These are phyloP conservation scores for Aureobasidium lini DNA, from an alignment of 2,329 filamentous ascomycete species.

Conservation along the genomic window DNA sequence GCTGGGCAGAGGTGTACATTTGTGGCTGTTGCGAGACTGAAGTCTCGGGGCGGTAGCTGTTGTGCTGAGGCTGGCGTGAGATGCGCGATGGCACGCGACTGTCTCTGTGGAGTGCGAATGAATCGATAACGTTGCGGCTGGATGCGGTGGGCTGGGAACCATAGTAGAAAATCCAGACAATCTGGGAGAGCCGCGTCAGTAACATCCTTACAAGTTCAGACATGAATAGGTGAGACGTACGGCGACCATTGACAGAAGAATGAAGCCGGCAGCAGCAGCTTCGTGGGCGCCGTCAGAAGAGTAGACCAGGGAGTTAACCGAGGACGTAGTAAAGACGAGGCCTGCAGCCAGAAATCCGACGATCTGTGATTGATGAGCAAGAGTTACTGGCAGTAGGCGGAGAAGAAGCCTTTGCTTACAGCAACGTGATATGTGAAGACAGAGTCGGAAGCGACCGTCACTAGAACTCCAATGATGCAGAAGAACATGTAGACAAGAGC, in stretches of 20 bases:
- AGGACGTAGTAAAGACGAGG: constrained; percentile 76
- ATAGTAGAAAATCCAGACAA: constrained; percentile 99
- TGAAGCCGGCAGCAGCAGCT: constrained; percentile 86
- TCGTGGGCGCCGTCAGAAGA: constrained; percentile 60
- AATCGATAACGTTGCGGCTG: constrained; percentile 87
- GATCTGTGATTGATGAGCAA: constrained; percentile 42
- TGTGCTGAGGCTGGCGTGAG: constrained; percentile 64
- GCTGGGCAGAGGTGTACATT: constrained; percentile 94
- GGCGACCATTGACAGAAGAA: constrained; percentile 84
- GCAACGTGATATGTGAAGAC: constrained; percentile 87
- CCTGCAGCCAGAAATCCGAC: constrained; percentile 80
- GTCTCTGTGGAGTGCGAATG: constrained; percentile 90
- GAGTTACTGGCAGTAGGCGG: background rate
- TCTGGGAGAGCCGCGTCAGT: constrained; percentile 43
- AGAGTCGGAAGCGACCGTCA: constrained; percentile 77
- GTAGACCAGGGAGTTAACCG: constrained; percentile 82
- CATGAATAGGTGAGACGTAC: constrained; percentile 49
- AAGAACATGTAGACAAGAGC: constrained; percentile 77
- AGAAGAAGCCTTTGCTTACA: constrained; percentile 35
- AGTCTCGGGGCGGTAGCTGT: constrained; percentile 70
- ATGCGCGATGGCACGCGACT: constrained; percentile 50
- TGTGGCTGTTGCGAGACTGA: constrained; percentile 73
- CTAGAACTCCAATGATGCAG: constrained; percentile 68
- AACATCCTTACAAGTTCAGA: background rate
- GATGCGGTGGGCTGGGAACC: constrained; percentile 82